Evolutionary conservation across 345 rosid genomes (phyloP).

Genomic region (Lepidium didymum): DNA sequence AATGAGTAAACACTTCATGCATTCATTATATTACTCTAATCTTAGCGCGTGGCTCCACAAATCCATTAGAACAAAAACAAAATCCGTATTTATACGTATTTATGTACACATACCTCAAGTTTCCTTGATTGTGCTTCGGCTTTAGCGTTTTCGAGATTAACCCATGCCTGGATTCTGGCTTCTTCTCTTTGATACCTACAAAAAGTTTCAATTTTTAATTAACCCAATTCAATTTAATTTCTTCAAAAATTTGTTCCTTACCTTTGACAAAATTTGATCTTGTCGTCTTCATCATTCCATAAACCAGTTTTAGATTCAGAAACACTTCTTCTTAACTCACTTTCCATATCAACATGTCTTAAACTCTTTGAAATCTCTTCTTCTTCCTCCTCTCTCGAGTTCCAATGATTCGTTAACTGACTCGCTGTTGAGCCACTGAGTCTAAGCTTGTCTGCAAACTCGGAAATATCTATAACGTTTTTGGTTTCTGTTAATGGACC

Average conservation of each 20-base stretch:
- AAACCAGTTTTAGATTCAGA: conserved; percentile 55
- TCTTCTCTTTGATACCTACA: conserved; percentile 88
- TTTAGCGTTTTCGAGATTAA: conserved; percentile 85
- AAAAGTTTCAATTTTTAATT: not conserved
- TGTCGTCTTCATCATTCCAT: conserved; percentile 81
- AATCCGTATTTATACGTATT: not conserved
- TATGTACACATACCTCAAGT: conserved; percentile 46
- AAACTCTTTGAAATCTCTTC: conserved; percentile 81
- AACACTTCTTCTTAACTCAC: conserved; percentile 39
- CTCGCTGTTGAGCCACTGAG: conserved; percentile 33
- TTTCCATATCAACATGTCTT: conserved; percentile 63
- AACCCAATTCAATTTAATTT: not conserved
- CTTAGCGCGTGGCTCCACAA: conserved; percentile 56
- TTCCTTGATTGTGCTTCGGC: conserved; percentile 95
- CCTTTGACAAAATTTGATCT: conserved; percentile 79
- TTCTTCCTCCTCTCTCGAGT: conserved; percentile 90
- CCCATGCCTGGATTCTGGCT: conserved; percentile 92
- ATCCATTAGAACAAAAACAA: conserved; percentile 1
- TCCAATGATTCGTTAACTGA: conserved; percentile 65
- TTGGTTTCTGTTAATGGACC: conserved; percentile 59
- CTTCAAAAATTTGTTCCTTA: conserved; percentile 11
- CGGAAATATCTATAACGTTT: conserved; percentile 50
- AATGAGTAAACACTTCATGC: conserved; percentile 24
- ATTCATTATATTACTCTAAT: conserved; percentile 7
- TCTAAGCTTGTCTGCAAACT: conserved; percentile 58